Evolutionary conservation across 305 asterid species (phyloP).

Genomic region (Fraxinus sp.): DNA sequence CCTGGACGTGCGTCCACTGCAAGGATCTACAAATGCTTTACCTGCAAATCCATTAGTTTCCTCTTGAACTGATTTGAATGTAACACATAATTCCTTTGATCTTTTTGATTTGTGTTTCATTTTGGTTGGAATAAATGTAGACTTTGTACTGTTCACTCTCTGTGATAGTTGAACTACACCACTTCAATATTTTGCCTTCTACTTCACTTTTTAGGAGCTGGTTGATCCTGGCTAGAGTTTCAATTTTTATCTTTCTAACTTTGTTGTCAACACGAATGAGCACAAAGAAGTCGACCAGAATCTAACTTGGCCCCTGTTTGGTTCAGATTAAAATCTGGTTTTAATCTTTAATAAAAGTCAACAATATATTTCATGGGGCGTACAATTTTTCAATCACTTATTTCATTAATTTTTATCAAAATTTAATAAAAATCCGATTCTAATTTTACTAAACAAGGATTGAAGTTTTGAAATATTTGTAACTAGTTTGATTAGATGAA

Average conservation of each 20-base stretch:
- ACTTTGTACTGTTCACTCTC: neutral
- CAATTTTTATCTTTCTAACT: neutral
- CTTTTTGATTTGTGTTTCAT: neutral
- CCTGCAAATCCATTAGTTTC: slow-evolving; percentile 38
- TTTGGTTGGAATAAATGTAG: neutral
- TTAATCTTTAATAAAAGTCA: too few relatives aligned
- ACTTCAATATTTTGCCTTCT: neutral
- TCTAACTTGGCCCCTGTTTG: too few relatives aligned
- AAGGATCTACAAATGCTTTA: slow-evolving; percentile 63
- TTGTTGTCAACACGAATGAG: neutral
- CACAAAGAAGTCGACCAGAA: neutral
- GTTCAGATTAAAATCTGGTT: too few relatives aligned
- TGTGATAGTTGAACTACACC: neutral
- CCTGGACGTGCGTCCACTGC: slow-evolving; percentile 82
- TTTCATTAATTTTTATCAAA: too few relatives aligned
- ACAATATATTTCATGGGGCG: too few relatives aligned
- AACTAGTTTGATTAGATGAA: neutral
- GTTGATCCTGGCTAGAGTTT: neutral
- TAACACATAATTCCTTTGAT: neutral
- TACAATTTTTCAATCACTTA: too few relatives aligned
- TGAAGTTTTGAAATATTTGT: neutral
- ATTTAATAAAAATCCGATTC: too few relatives aligned
- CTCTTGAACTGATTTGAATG: neutral
- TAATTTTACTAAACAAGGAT: too few relatives aligned
- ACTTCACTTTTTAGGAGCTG: neutral